Base-by-base conservation (phyloP, 768 basidiomycete species). In the Melanogaster broomeanus region DNA sequence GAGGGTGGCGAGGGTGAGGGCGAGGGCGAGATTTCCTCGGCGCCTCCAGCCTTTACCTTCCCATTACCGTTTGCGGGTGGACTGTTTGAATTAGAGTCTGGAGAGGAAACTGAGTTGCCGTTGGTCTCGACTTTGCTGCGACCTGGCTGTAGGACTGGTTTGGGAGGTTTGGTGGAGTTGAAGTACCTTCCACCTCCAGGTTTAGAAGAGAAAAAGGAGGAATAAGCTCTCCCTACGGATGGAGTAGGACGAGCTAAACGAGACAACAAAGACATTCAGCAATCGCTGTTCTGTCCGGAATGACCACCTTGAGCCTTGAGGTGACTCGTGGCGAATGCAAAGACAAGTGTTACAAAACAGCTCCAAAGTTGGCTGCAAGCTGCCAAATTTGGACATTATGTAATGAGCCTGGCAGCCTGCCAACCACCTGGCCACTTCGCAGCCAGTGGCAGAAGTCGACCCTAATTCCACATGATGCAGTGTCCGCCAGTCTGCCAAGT, bases 181-280 rank as follows among this genome's bases (percentile, higher is more conserved):
- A 90, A 88, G 61, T 84, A 87, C 27, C 89, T 78, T 19, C 77
- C 79, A 18, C 89, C 89, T 3, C 89, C 88, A 2, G 87, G 75
- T 62, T 87, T 89, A 24, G 85, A 86, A 12, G 87, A 88, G 72
- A 89, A 91, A 59, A 87, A 85, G 1, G 88, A 90, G 6, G 86
- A 91, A 58, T 88, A 90, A 10, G 81, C 67, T 63, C 89, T 78
- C 42, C 79, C 72, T 15, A 76, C 69, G 19, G 76, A 74, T 42
- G 76, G 77, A 25, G 74, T 46, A 56, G 75, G 72, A 45, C 72
- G 79, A 41, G 83, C 66, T 45, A 84, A 62, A 47, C 82, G 80
- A 52, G 69, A 56, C 51, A 84, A 55, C 51, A 80, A 69, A 59
- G 81, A 79, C 81, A 86, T 84, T 39, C 49, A 40, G 56, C 40